phyloP scores from a whole-genome alignment of 768 basidiomycete species.

The Basidioascus undulatus region DNA sequence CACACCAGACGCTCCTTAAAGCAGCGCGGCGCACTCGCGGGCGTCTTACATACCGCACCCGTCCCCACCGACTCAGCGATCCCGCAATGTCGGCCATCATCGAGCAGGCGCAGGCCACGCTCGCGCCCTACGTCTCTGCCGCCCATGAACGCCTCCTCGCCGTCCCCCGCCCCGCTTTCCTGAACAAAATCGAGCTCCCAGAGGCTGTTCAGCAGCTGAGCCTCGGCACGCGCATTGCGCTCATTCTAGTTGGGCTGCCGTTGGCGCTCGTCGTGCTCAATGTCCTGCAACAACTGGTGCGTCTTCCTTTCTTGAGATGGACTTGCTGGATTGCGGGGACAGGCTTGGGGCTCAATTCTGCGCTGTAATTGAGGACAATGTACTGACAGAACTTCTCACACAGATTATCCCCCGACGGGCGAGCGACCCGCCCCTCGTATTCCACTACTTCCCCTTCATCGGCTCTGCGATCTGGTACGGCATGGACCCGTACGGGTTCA shows the following conservation, averaged over 20 bases:
- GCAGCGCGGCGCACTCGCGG: neutral
- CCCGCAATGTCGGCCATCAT: too few relatives aligned
- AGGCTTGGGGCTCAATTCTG: neutral
- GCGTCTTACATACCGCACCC: neutral
- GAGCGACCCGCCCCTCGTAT: conserved; percentile 65
- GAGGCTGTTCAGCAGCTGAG: neutral
- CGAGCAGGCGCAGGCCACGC: neutral
- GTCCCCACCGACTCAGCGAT: too few relatives aligned
- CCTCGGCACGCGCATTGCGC: neutral
- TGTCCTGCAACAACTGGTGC: conserved; percentile 51
- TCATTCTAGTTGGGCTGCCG: conserved; percentile 36
- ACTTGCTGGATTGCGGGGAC: neutral
- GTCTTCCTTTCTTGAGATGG: conserved; percentile 11
- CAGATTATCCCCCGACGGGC: conserved; percentile 45
- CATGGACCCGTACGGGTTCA: conserved; percentile 74
- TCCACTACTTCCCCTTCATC: conserved; percentile 72
- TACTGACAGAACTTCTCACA: neutral
- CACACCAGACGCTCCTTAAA: neutral
- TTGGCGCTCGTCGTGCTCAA: conserved; percentile 45
- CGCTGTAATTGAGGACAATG: neutral
- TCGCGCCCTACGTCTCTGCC: neutral
- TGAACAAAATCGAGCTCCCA: neutral
- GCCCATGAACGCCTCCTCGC: neutral
- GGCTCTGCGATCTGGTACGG: conserved; percentile 80
- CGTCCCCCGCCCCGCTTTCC: neutral